Evolutionary conservation across 192 early-diverging fungal genomes (phyloP), one percentile per base, ranked within the genome.

Genomic region (Backusella australiensis): DNA sequence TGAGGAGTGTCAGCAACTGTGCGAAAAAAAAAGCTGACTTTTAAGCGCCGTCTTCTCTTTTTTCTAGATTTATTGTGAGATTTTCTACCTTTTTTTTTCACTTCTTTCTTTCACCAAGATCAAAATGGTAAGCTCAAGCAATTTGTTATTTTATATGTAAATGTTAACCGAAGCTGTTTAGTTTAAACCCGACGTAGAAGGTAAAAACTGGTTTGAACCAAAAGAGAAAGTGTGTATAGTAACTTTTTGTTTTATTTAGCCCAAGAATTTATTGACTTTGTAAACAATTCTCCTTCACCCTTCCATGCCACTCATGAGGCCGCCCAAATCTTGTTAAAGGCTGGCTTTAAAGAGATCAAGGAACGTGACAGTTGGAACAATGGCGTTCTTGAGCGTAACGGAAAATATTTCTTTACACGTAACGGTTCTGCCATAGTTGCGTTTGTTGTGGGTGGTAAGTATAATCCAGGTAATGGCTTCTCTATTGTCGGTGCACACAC

Each of bases 331-430:
- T 91, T 99, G 29, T 75, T 85, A 39, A 86, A 89, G 56, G 92
- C 92, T 36, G 93, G 96, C 0, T 99, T 95, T 83, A 80, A 87
- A 53, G 94, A 96, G 86, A 89, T 99, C 78, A 91, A 91, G 77
- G 98, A 99, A 80, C 91, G 91, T 78, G 92, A 95, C 74, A 89
- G 82, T 83, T 98, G 96, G 96, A 74, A 79, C 34, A 76, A 78
- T 19, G 89, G 88, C 46, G 81, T 80, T 21, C 79, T 98, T 70
- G 84, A 90, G 80, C 89, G 85, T 44, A 90, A 90, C 76, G 96
- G 97, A 63, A 93, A 94, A 67, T 99, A 99, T 89, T 99, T 93
- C 75, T 99, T 98, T 80, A 99, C 97, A 26, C 90, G 98, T 75
- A 99, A 99, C 85, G 89, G 87, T 49, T 92, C 90, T 14, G 88